These are phyloP conservation scores for Hymenoscyphus fructigenus DNA, from an alignment of 2,329 filamentous ascomycete genomes.

Conservation along the genomic window DNA sequence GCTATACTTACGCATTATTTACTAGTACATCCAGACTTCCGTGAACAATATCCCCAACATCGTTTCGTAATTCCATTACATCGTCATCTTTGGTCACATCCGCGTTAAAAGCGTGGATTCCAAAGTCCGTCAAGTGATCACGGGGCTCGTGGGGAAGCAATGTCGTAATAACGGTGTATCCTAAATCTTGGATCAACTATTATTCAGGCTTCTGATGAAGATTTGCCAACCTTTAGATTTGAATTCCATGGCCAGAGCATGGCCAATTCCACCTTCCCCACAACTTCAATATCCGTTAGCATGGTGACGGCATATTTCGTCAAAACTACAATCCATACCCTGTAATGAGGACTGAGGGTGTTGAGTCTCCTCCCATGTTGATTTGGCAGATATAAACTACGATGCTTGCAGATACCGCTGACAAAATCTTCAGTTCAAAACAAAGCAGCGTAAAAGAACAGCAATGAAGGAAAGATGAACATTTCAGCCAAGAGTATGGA, in stretches of 20 bases:
- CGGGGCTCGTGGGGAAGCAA: slow-evolving; percentile 37
- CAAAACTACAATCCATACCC: background rate
- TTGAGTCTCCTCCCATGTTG: too few relatives aligned
- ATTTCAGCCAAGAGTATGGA: too few relatives aligned
- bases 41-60: slow-evolving; percentile 35
- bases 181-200: slow-evolving; percentile 13
- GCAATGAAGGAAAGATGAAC: too few relatives aligned
- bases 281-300: slow-evolving; percentile 6
- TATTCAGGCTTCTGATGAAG: background rate
- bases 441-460: too few relatives aligned
- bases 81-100: slow-evolving; percentile 40
- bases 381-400: too few relatives aligned
- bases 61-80: slow-evolving; percentile 36
- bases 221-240: background rate
- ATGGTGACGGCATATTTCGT: slow-evolving; percentile 27
- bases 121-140: slow-evolving; percentile 25
- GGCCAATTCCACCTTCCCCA: slow-evolving; percentile 15
- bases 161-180: slow-evolving; percentile 40
- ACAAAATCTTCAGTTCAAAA: too few relatives aligned
- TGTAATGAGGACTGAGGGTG: background rate
- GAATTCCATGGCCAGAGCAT: slow-evolving; percentile 11
- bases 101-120: slow-evolving; percentile 34
- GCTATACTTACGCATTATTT: slow-evolving; percentile 40
- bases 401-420: too few relatives aligned
- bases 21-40: slow-evolving; percentile 43